Base-by-base conservation (phyloP, 1,284 basidiomycete genomes). In the Sutorius eximius region DNA sequence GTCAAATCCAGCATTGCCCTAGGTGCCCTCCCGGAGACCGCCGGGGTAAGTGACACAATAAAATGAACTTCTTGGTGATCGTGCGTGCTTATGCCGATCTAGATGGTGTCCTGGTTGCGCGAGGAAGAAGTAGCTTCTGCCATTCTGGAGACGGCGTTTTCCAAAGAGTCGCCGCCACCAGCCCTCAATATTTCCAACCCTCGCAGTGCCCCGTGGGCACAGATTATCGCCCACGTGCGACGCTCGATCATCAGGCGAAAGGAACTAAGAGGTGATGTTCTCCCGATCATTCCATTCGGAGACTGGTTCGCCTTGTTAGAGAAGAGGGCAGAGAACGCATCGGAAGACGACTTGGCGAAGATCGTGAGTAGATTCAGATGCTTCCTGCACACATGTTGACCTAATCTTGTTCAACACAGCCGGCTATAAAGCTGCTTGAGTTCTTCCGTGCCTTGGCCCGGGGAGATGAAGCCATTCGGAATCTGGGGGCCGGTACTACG, bases 1-100 rank as follows among this genome's bases (percentile, higher is more conserved):
- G 62, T 73, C 13, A 64, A 65, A 36, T 71, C 70, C 1, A 67
- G 64, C 6, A 38, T 66, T 7, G 59, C 60, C 8, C 61, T 73
- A 2, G 63, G 66, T 3, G 63, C 44, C 13, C 59, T 77, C 27
- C 72, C 74, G 0, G 62, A 61, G 24, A 44, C 59, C 0, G 41
- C 45, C 1, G 67, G 71, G 32, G 69, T 73, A 46, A 45, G 65
- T 66, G 38, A 34, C 22, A 11, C 32, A 6, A 20, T 13, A 34
- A 8, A 5, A 37, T 9, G 5, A n/a, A 34, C 16, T 9, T 3
- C 3, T 45, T 9, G 48, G 18, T 8, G 22, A 13, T 41, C 7
- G 12, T n/a, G 3, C 0, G 20, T 27, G 18, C 20, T 57, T 8
- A 58, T 32, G 37, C 20, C 7, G 24, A 29, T 32, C 13, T 24